Evolutionary conservation across 345 rosid genomes (phyloP).

Genomic region (Hibiscus tridactylites): DNA sequence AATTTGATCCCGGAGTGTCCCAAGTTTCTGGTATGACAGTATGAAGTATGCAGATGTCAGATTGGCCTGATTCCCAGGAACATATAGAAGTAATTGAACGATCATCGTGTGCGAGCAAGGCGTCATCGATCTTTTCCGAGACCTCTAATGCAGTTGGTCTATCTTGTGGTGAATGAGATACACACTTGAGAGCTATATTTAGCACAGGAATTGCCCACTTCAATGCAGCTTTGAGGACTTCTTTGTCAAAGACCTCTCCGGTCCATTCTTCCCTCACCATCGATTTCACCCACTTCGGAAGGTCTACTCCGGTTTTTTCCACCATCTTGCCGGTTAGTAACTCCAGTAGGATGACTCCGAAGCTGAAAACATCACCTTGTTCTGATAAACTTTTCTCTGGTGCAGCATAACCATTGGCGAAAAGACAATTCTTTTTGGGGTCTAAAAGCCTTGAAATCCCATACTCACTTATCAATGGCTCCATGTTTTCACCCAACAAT

Average conservation of each 20-base stretch:
- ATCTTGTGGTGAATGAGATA: conserved; percentile 31
- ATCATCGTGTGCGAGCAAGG: conserved; percentile 18
- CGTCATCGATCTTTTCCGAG: conserved; percentile 41
- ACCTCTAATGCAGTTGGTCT: conserved; percentile 37
- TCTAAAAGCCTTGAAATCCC: conserved; percentile 25
- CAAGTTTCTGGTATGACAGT: conserved; percentile 43
- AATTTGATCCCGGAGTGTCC: conserved; percentile 36
- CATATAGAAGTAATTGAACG: conserved; percentile 21
- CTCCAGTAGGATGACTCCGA: conserved; percentile 45
- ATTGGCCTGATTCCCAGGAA: conserved; percentile 21
- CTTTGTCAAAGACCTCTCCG: conserved; percentile 60
- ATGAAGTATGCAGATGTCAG: conserved; percentile 36
- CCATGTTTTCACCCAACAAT: conserved; percentile 28
- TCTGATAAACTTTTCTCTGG: conserved; percentile 39
- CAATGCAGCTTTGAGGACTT: conserved; percentile 28
- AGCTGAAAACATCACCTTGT: conserved; percentile 43
- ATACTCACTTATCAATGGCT: conserved; percentile 43
- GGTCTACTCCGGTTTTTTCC: conserved; percentile 43
- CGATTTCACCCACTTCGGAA: conserved; percentile 55
- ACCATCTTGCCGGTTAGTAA: conserved; percentile 47
- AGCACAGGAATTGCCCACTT: conserved; percentile 51
- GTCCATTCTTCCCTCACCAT: conserved; percentile 74
- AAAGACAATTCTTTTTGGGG: neutral
- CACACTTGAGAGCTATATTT: conserved; percentile 45
- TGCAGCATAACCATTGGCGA: conserved; percentile 33